A percentile compares a stretch with the other conserved stretches of the same genome.
Conservation (phyloP, 768 basidiomycete genomes). For the Filobasidium floriforme region DNA sequence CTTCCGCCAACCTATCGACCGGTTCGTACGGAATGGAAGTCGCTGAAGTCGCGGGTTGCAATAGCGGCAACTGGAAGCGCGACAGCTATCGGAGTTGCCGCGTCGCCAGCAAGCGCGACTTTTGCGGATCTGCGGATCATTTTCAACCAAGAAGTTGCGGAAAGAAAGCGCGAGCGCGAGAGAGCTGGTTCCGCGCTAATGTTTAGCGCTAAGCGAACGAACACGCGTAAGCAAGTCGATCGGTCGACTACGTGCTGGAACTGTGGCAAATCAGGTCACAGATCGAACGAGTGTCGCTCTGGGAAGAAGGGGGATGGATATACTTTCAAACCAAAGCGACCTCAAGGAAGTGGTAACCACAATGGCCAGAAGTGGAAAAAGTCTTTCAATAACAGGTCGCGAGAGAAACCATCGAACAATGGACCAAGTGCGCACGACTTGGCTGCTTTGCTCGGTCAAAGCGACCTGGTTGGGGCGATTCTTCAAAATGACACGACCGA, state of each 20-base stretch:
- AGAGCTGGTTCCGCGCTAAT: neutral
- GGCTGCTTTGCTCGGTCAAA: neutral
- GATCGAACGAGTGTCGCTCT: neutral
- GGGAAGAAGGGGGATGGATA: neutral
- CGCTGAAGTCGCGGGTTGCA: too few species aligned
- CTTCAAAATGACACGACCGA: too few species aligned
- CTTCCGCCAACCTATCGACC: conserved; percentile 2
- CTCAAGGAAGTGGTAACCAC: neutral
- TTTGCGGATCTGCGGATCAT: neutral
- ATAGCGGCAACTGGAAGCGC: too few species aligned
- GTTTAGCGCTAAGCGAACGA: conserved; percentile 1
- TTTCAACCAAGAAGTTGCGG: conserved; percentile 7
- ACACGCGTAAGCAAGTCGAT: neutral
- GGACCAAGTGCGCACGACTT: neutral
- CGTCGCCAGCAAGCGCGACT: neutral
- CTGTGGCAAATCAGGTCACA: conserved; percentile 8
- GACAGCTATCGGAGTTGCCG: neutral
- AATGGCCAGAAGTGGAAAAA: too few species aligned
- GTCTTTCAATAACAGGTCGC: too few species aligned
- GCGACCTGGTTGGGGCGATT: neutral
- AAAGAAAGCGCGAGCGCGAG: conserved; percentile 4
- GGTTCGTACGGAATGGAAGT: conserved; percentile 8
- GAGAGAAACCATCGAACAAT: too few species aligned
- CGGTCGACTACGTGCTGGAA: conserved; percentile 1
- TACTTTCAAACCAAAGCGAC: neutral